Evolutionary conservation across 176 grass and related monocot genomes (phyloP).

Genomic region (Poa annua): DNA sequence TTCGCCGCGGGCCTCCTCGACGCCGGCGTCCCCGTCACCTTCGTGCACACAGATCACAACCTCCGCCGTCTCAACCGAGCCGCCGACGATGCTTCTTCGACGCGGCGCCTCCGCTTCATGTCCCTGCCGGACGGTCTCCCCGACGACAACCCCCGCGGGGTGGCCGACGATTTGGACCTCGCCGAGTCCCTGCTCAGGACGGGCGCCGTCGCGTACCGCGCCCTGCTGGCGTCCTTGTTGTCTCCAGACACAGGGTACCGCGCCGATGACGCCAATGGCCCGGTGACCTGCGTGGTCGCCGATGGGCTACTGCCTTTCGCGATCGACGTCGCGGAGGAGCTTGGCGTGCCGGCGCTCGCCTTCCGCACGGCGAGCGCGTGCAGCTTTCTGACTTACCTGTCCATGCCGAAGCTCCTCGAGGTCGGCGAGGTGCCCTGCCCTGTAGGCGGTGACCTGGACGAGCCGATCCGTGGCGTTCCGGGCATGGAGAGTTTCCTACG

Average conservation of each 20-base stretch:
- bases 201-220: not conserved
- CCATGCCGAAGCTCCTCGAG: not conserved
- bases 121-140: not conserved
- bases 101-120: not conserved
- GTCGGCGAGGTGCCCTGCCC: not conserved
- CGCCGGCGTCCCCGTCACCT: not conserved
- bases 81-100: not conserved
- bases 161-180: not conserved
- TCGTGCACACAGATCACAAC: not conserved
- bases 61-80: not conserved
- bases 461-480: not conserved
- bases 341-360: conserved; percentile 11
- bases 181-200: not conserved
- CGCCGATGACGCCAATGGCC: not conserved
- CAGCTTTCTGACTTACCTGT: not conserved
- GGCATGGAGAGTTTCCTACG: not conserved
- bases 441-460: not conserved
- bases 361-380: conserved; percentile 6
- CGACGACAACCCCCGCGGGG: not conserved
- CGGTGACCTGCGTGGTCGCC: not conserved
- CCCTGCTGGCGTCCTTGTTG: not conserved
- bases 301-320: conserved; percentile 3
- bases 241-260: not conserved
- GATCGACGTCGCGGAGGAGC: not conserved
- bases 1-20: not conserved